Evolutionary conservation across 768 basidiomycete genomes (phyloP), one percentile per base, ranked within the genome.

Genomic region (Asterophora lycoperdoides): DNA sequence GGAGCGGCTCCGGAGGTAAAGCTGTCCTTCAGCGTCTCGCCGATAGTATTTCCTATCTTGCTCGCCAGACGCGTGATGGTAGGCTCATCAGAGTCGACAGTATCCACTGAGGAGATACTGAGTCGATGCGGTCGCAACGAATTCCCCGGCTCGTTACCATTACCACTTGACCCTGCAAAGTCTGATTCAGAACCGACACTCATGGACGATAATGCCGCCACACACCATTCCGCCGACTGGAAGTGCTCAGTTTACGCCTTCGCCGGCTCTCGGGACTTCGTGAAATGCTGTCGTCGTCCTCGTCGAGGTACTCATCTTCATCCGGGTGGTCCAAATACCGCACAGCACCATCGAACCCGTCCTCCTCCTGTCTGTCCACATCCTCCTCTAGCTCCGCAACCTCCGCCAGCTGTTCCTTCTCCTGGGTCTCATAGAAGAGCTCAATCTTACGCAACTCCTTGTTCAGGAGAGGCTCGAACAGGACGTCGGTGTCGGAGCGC

Each of bases 361-460:
- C 64, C 42, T 79, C 79, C 49, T 90, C 88, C 59, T 84, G 82
- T 57, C 72, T 64, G 17, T 66, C 58, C 2, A 88, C 73, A 23
- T 80, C 72, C 17, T 71, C 73, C 57, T 86, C 81, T 47, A 90
- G 61, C 18, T 77, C 75, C 0, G 67, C 65, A 4, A 86, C 66
- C 28, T 86, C 85, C 1, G 76, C 75, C 4, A 78, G 56, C 1
- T 96, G 68, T 41, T 93, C 88, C 38, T 73, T 77, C 60, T 89
- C 84, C 65, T 94, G 90, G 2, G 66, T 59, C 40, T 78, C 76
- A 64, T 97, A 98, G 64, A 98, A 98, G 0, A 69, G 45, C 17
- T 72, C 68, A 14, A 97, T 84, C 76, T 93, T 96, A 60, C 74
- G 72, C 26, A 94, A 73, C 60, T 99, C 93, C 52, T 77, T 73